Evolutionary conservation across 2,329 filamentous ascomycete genomes (phyloP).

Genomic region (Botrytis hyacinthi): DNA sequence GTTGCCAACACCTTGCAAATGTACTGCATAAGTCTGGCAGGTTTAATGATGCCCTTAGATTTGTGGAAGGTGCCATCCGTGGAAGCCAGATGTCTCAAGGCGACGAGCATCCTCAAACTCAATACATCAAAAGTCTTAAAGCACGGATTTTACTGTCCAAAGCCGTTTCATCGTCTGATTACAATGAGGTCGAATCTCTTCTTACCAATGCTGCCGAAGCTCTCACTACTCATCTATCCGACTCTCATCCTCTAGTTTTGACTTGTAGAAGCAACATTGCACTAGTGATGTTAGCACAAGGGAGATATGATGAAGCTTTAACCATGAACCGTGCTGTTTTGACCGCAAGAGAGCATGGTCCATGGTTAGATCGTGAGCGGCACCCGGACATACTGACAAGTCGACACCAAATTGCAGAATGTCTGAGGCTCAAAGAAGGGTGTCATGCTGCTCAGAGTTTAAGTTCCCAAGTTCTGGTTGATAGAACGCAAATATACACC

Average conservation of each 20-base stretch:
- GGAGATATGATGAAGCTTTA: slow-evolving; percentile 31
- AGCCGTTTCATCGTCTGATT: slow-evolving; percentile 27
- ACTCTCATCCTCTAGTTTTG: slow-evolving; percentile 30
- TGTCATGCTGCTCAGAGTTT: slow-evolving; percentile 30
- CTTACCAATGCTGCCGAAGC: slow-evolving; percentile 26
- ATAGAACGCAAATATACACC: slow-evolving; percentile 31
- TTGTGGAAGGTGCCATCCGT: slow-evolving; percentile 28
- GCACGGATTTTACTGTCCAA: slow-evolving; percentile 28
- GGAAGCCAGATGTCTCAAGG: slow-evolving; percentile 29
- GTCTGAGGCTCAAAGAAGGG: slow-evolving; percentile 29
- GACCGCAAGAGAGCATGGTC: slow-evolving; percentile 26
- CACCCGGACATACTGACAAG: slow-evolving; percentile 35
- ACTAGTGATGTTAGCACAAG: slow-evolving; percentile 28
- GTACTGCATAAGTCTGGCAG: slow-evolving; percentile 29
- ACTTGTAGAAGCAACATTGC: slow-evolving; percentile 31
- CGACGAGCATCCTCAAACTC: slow-evolving; percentile 30
- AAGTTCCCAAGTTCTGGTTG: slow-evolving; percentile 27
- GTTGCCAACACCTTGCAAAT: slow-evolving; percentile 29
- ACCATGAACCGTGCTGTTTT: slow-evolving; percentile 29
- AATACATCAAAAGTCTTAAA: slow-evolving; percentile 30
- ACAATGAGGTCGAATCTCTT: slow-evolving; percentile 29
- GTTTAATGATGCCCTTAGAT: slow-evolving; percentile 28
- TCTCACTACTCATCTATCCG: slow-evolving; percentile 25
- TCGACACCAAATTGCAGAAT: slow-evolving; percentile 31
- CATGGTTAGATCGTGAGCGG: slow-evolving; percentile 30